Evolutionary conservation across 148 eudicot species (phyloP).

Genomic region (Camellia lanceoleosa): DNA sequence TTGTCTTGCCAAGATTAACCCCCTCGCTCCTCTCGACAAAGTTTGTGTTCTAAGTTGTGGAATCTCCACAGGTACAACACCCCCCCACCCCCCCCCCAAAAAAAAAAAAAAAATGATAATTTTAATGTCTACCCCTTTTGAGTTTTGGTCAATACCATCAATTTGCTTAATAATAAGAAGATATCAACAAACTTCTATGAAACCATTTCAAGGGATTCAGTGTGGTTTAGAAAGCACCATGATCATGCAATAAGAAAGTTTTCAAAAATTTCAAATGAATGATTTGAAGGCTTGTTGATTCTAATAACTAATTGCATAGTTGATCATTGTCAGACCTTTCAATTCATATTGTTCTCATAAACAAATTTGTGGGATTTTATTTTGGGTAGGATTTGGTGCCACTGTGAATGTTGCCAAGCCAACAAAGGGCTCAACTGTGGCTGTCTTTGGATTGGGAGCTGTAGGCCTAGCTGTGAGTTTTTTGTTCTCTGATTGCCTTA

Average conservation of each 20-base stretch:
- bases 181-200: no score
- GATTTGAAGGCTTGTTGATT: no score
- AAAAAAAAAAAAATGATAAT: no score
- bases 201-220: no score
- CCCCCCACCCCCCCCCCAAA: no score
- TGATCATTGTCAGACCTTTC: no score
- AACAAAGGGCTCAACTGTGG: conserved; percentile 67
- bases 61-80: conserved; percentile 40
- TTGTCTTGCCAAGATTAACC: conserved; percentile 26
- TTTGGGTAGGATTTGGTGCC: conserved; percentile 64
- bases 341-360: not conserved
- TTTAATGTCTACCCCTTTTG: no score
- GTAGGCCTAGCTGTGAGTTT: conserved; percentile 87
- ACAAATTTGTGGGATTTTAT: not conserved
- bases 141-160: not conserved
- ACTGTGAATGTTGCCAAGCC: conserved; percentile 85
- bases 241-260: no score
- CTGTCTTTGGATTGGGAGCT: conserved; percentile 81
- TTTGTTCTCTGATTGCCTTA: not conserved
- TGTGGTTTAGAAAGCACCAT: no score
- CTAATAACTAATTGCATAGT: no score
- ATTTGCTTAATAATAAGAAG: no score
- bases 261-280: no score
- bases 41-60: conserved; percentile 41
- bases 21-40: conserved; percentile 28